A percentile compares a stretch with the other conserved stretches of the same genome.
Evolutionary conservation across 805 yeast species (phyloP).

Genomic region (Kodamaea restingae): DNA sequence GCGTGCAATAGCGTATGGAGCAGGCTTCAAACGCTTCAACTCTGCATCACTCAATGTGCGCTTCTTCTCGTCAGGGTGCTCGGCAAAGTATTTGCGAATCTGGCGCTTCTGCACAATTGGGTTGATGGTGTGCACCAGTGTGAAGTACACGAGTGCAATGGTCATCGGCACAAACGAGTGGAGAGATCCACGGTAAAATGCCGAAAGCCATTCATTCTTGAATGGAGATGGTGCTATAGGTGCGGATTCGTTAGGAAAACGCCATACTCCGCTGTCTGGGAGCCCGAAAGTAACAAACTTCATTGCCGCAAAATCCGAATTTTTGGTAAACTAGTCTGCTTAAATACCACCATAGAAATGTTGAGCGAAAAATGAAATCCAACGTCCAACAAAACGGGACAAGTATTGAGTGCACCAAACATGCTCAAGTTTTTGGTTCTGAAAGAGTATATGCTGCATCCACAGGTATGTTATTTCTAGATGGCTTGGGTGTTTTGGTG

Average conservation of each 20-base stretch:
- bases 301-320: conserved; percentile 3
- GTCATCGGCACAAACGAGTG: conserved; percentile 51
- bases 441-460: no score
- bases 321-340: background rate
- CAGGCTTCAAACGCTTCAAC: conserved; percentile 43
- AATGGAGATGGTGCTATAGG: conserved; percentile 37
- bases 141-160: conserved; percentile 56
- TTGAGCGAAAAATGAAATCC: background rate
- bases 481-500: no score
- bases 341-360: background rate
- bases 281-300: conserved; percentile 29
- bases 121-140: conserved; percentile 53
- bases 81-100: conserved; percentile 23
- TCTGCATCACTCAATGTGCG: conserved; percentile 17
- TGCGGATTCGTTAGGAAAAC: conserved; percentile 26
- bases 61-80: conserved; percentile 19
- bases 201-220: conserved; percentile 23
- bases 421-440: no score
- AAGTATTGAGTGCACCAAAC: no score
- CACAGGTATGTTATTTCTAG: no score
- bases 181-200: conserved; percentile 41
- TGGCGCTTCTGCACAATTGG: conserved; percentile 46
- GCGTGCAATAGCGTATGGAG: conserved; percentile 49
- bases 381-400: no score
- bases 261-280: conserved; percentile 31